phyloP scores from a whole-genome alignment of 257 asterid species.

The Ilex asprella region DNA sequence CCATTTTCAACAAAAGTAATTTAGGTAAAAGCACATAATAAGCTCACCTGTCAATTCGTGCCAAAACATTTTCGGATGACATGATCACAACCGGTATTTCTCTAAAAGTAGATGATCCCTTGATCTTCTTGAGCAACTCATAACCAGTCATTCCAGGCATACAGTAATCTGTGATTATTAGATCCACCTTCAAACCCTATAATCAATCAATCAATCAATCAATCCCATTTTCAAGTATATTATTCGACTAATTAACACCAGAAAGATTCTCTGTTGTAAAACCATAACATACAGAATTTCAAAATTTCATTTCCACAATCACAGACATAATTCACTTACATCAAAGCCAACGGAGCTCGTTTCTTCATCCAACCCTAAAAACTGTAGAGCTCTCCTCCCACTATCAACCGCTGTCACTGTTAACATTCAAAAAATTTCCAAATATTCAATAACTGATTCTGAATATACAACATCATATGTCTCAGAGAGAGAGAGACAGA shows the following conservation, averaged over 20 bases:
- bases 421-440: conserved; percentile 5
- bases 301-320: neutral
- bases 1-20: no score
- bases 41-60: conserved; percentile 75
- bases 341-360: conserved; percentile 48
- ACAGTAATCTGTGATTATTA: conserved; percentile 85
- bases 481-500: neutral
- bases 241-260: conserved; percentile 6
- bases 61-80: conserved; percentile 85
- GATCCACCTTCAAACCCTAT: conserved; percentile 81
- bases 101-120: conserved; percentile 80
- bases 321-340: conserved; percentile 26
- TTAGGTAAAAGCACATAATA: no score
- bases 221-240: conserved; percentile 12
- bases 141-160: conserved; percentile 98
- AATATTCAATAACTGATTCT: neutral
- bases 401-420: conserved; percentile 91
- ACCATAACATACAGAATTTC: neutral
- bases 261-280: neutral
- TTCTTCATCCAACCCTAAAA: conserved; percentile 74
- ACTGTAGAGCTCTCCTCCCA: conserved; percentile 82
- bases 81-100: conserved; percentile 94
- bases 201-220: neutral
- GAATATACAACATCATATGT: neutral
- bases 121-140: conserved; percentile 76